phyloP scores from a whole-genome alignment of 345 rosid genomes.

The Viola odorata region DNA sequence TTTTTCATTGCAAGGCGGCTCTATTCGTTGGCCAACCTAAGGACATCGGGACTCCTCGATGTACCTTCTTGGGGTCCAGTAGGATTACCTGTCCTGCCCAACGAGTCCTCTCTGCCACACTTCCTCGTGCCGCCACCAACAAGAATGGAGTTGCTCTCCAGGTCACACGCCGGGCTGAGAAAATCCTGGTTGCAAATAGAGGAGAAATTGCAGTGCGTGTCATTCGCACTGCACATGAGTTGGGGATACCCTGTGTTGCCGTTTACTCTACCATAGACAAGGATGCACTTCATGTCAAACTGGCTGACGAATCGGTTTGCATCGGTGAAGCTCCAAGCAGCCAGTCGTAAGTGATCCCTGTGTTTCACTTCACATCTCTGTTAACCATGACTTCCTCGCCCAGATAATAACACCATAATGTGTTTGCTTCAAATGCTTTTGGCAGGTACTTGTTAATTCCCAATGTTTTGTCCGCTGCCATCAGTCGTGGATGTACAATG shows the following conservation, averaged over 20 bases:
- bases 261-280: slow-evolving; percentile 93
- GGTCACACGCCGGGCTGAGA: slow-evolving; percentile 60
- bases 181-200: slow-evolving; percentile 88
- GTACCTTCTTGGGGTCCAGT: slow-evolving; percentile 54
- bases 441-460: slow-evolving; percentile 75
- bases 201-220: slow-evolving; percentile 97
- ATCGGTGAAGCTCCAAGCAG: slow-evolving; percentile 99
- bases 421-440: slow-evolving; percentile 9
- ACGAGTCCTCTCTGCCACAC: slow-evolving; percentile 26
- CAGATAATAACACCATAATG: slow-evolving; percentile 1
- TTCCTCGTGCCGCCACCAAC: slow-evolving; percentile 27
- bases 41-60: slow-evolving; percentile 52
- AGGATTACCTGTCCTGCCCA: slow-evolving; percentile 50
- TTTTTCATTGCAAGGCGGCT: slow-evolving; percentile 33
- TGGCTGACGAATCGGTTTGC: slow-evolving; percentile 95
- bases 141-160: slow-evolving; percentile 46
- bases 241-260: slow-evolving; percentile 98
- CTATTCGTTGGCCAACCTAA: slow-evolving; percentile 38
- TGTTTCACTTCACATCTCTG: not conserved
- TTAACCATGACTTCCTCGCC: not conserved
- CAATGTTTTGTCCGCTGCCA: slow-evolving; percentile 92
- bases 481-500: slow-evolving; percentile 87
- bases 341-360: slow-evolving; percentile 64
- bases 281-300: slow-evolving; percentile 91
- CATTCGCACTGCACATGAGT: slow-evolving; percentile 88